phyloP scores from a whole-genome alignment of 306 rosid genomes.

The barrel medic (Medicago truncatula) region DNA sequence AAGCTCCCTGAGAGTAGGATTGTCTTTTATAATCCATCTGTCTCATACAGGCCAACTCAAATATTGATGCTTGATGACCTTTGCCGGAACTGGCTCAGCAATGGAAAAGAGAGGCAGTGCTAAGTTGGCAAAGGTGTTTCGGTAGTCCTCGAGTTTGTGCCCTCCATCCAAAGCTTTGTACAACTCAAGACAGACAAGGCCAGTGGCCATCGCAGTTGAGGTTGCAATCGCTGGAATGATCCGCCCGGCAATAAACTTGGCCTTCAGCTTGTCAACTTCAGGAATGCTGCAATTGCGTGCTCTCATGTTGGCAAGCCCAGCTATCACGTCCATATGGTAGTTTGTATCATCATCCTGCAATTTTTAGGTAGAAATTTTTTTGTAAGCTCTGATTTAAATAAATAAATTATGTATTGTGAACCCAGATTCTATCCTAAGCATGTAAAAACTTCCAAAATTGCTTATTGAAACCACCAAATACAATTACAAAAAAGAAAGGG shows the following conservation, averaged over 20 bases:
- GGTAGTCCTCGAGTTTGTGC: slow-evolving; percentile 85
- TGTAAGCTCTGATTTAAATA: slow-evolving; percentile 2
- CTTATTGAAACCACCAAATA: slow-evolving; percentile 10
- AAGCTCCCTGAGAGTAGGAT: slow-evolving; percentile 89
- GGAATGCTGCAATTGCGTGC: slow-evolving; percentile 93
- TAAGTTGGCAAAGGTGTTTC: slow-evolving; percentile 93
- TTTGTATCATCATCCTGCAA: slow-evolving; percentile 96
- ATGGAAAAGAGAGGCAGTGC: slow-evolving; percentile 93
- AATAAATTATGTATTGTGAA: neutral
- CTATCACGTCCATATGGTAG: slow-evolving; percentile 92
- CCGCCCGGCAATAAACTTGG: slow-evolving; percentile 94
- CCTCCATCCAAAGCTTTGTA: slow-evolving; percentile 84
- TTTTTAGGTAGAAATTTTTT: slow-evolving; percentile 22
- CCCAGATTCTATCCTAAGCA: neutral
- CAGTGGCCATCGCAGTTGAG: slow-evolving; percentile 97
- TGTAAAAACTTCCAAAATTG: slow-evolving; percentile 27
- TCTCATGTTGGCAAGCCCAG: slow-evolving; percentile 99
- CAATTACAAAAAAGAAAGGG: slow-evolving; percentile 11
- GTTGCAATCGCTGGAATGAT: slow-evolving; percentile 99
- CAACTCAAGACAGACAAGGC: slow-evolving; percentile 92
- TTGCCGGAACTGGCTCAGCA: slow-evolving; percentile 96
- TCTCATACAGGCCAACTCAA: slow-evolving; percentile 99
- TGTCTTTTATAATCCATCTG: slow-evolving; percentile 82
- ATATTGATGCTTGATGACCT: slow-evolving; percentile 80
- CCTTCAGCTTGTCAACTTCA: slow-evolving; percentile 96